These are phyloP conservation scores for Gossypium longicalyx DNA, from an alignment of 345 rosid genomes.

Conservation along the genomic window DNA sequence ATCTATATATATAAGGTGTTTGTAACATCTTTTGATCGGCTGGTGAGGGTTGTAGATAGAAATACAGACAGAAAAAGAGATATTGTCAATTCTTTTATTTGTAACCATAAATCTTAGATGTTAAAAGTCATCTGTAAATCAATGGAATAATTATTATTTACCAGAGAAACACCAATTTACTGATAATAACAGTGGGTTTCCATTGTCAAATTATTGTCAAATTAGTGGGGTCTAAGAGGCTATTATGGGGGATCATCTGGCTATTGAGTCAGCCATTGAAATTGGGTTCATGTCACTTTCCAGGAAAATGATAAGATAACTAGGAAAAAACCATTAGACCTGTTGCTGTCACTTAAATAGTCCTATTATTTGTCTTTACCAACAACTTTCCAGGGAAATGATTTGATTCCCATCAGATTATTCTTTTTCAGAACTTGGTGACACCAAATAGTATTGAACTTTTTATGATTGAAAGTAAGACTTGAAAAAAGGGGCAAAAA, in stretches of 20 bases:
- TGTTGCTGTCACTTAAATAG: background rate
- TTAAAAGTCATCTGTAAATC: conserved; percentile 27
- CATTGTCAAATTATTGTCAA: background rate
- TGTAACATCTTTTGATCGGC: conserved; percentile 23
- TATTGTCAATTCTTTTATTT: conserved; percentile 31
- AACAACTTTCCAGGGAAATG: background rate
- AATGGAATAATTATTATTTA: conserved; percentile 25
- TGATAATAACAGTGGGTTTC: conserved; percentile 14
- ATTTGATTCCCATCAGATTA: background rate
- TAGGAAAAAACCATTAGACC: background rate
- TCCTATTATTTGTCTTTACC: background rate
- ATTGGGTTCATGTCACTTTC: background rate
- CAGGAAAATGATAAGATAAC: background rate
- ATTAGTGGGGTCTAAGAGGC: background rate
- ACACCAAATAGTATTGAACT: background rate
- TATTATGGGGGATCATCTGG: background rate
- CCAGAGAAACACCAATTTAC: conserved; percentile 16
- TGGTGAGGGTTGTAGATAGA: conserved; percentile 30
- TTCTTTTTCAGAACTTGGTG: background rate
- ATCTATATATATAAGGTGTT: conserved; percentile 5
- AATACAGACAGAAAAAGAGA: conserved; percentile 23
- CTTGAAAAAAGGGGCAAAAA: conserved; percentile 19
- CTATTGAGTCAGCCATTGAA: background rate
- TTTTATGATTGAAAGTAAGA: conserved; percentile 18
- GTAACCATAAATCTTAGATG: conserved; percentile 22